A percentile compares a stretch with the other conserved stretches of the same genome.
phyloP scores from a whole-genome alignment of 179 eudicot species.

The Amaranthus tricolor region DNA sequence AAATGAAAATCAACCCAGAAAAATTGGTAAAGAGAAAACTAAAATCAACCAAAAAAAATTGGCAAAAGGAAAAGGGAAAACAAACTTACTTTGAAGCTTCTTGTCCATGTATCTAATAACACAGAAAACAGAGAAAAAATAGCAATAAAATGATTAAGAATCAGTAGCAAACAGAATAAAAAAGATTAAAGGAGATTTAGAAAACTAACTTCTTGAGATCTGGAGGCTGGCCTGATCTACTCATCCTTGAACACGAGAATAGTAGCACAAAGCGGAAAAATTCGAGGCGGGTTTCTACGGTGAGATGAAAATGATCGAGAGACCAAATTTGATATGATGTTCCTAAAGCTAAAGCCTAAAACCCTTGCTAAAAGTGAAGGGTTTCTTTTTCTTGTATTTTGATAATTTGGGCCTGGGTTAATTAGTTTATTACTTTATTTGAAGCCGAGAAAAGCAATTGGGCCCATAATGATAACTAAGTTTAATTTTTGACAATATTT shows the following conservation, averaged over 20 bases:
- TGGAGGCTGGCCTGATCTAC: conserved; percentile 94
- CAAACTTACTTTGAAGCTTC: conserved; percentile 74
- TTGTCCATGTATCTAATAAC: conserved; percentile 80
- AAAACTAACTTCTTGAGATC: conserved; percentile 77
- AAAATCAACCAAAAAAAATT: too few relatives aligned
- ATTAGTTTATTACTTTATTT: too few relatives aligned
- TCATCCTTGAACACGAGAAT: conserved; percentile 42
- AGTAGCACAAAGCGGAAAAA: background rate
- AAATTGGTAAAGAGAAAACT: background rate
- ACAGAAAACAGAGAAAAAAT: background rate
- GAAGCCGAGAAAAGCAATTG: too few relatives aligned
- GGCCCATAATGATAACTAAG: too few relatives aligned
- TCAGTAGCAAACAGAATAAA: background rate
- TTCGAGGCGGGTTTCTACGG: background rate
- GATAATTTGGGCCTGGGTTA: too few relatives aligned
- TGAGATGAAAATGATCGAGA: too few relatives aligned
- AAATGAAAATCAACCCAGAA: background rate
- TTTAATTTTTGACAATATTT: too few relatives aligned
- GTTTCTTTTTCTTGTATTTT: too few relatives aligned
- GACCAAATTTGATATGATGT: too few relatives aligned
- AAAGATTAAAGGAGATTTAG: background rate
- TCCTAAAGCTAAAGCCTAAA: too few relatives aligned
- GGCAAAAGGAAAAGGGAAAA: background rate
- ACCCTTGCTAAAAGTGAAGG: too few relatives aligned
- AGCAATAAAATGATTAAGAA: background rate